phyloP scores from a whole-genome alignment of 139 green algal species.

The Mychonastes homosphaera region DNA sequence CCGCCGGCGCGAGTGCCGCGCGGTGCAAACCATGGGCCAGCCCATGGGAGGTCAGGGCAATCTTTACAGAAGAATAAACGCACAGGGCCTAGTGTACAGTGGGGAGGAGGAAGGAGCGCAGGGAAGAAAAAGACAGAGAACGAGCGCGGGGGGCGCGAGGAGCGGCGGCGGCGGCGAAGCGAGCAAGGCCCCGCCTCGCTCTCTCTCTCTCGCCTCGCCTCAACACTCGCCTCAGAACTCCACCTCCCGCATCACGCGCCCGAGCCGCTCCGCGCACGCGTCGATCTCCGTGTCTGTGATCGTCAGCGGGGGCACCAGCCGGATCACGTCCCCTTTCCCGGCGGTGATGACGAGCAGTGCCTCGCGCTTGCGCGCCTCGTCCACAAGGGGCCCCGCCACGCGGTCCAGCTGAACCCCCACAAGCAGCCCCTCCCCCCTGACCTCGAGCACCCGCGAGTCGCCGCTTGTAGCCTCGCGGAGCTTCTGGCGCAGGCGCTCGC shows the following conservation, averaged over 20 bases:
- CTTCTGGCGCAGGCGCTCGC: slow-evolving; percentile 57
- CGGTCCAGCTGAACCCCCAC: slow-evolving; percentile 86
- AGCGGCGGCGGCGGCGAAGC: too few relatives aligned
- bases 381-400: slow-evolving; percentile 61
- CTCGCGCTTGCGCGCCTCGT: slow-evolving; percentile 47
- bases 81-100: too few relatives aligned
- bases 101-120: too few relatives aligned
- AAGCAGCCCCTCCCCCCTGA: slow-evolving; percentile 83
- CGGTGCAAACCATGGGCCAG: too few relatives aligned
- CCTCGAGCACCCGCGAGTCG: slow-evolving; percentile 79
- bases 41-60: too few relatives aligned
- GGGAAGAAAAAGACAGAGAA: too few relatives aligned
- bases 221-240: background rate
- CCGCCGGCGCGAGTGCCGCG: too few relatives aligned
- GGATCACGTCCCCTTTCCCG: slow-evolving; percentile 79
- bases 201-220: too few relatives aligned
- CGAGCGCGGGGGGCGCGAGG: too few relatives aligned
- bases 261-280: slow-evolving; percentile 28
- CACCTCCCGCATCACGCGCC: background rate
- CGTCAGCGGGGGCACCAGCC: slow-evolving; percentile 88
- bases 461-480: slow-evolving; percentile 50
- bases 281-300: slow-evolving; percentile 83
- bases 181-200: too few relatives aligned
- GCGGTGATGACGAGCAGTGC: slow-evolving; percentile 93
- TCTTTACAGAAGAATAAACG: too few relatives aligned